These are phyloP conservation scores for Boletus rubropictus DNA, from an alignment of 768 basidiomycete genomes.

Conservation along the genomic window DNA sequence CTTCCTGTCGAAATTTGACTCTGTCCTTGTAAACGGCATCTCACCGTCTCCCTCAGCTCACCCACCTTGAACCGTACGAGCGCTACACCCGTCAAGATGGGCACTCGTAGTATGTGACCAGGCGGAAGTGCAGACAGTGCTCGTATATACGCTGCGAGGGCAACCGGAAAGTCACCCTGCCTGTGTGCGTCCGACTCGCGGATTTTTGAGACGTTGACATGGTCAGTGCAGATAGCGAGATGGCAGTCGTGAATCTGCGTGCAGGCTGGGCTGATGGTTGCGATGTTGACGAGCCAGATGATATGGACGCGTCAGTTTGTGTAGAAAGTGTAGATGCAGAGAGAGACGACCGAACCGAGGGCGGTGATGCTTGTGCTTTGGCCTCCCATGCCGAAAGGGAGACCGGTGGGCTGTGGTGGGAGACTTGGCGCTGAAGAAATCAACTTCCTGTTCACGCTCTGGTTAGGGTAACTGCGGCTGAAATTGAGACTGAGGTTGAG, in stretches of 20 bases:
- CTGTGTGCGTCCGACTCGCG: slow-evolving; percentile 78
- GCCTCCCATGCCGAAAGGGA: slow-evolving; percentile 37
- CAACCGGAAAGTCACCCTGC: slow-evolving; percentile 82
- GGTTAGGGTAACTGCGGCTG: slow-evolving; percentile 6
- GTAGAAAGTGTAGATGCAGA: background rate
- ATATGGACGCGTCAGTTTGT: slow-evolving; percentile 6
- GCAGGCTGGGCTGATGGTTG: slow-evolving; percentile 1
- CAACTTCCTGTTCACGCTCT: slow-evolving; percentile 19
- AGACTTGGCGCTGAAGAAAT: slow-evolving; percentile 32
- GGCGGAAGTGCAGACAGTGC: slow-evolving; percentile 67
- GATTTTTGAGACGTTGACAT: slow-evolving; percentile 54
- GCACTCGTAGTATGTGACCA: slow-evolving; percentile 62
- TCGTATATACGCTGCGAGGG: slow-evolving; percentile 63
- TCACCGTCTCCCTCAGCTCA: slow-evolving; percentile 55
- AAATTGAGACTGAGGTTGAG: background rate
- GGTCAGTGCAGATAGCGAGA: slow-evolving; percentile 42
- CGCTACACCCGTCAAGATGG: slow-evolving; percentile 81
- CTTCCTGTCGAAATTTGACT: slow-evolving; percentile 13
- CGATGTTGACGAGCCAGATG: background rate
- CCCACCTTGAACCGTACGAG: slow-evolving; percentile 72
- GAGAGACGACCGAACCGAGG: slow-evolving; percentile 1
- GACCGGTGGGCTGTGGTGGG: slow-evolving; percentile 37
- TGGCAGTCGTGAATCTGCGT: slow-evolving; percentile 9
- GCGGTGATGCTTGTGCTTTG: slow-evolving; percentile 14
- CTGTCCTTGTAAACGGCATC: background rate